Evolutionary conservation across 371 early-diverging fungal species (phyloP), one percentile per base, ranked within the genome.

Genomic region (Syncephalis fuscata): DNA sequence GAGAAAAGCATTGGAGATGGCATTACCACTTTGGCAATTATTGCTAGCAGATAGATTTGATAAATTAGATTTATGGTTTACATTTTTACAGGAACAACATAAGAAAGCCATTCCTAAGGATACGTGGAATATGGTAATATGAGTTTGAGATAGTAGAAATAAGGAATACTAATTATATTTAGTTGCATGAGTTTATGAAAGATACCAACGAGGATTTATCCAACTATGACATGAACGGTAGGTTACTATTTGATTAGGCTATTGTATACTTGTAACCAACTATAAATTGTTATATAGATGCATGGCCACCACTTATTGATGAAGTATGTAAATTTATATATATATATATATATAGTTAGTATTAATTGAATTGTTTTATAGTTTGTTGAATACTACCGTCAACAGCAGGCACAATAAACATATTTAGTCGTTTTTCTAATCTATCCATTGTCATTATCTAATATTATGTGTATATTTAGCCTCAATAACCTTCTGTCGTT

Each of bases 281-380:
- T 26, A 36, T 2, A 26, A 11, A 3, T 42, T 23, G 14, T 21
- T 23, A 16, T 42, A 11, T 50, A 60, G 66, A 69, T 21, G 85
- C 87, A 42, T 87, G 87, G 87, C 87, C 87, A 10, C 72, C 79
- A 22, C 60, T 83, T 39, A 81, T 83, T 56, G 87, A 87, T 54
- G 76, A 79, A 48, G 74, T 73, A 66, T 49, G 57, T 54, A 14
- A 8, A 22, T 11, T 25, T 19, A 9, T 22, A 9, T 39, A 4
- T 14, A 39, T 46, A 32, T 32, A n/a, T n/a, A n/a, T n/a, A n/a
- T n/a, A n/a, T n/a, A n/a, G n/a, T n/a, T n/a, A n/a, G n/a, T n/a
- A n/a, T n/a, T n/a, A n/a, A n/a, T n/a, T n/a, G n/a, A n/a, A n/a
- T n/a, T n/a, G n/a, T n/a, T n/a, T 44, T 20, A 25, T 48, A 48